Base-by-base conservation (phyloP, 306 rosid species). In the Cicer cuneatum region DNA sequence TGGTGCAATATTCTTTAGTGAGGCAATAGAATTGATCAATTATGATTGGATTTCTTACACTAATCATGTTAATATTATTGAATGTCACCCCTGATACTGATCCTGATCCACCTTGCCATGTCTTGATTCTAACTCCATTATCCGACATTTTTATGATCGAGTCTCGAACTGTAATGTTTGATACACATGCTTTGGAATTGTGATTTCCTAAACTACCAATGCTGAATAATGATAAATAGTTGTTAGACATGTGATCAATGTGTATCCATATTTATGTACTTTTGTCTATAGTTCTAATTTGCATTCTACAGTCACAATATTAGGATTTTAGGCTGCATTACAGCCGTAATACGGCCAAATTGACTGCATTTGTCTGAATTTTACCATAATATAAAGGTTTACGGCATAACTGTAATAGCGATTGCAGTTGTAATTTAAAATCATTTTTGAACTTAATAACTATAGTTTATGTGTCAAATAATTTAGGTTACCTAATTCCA, bases 71-170 rank as follows among this genome's bases (percentile, higher is more conserved):
- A 76, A 94, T 94, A 33, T 94, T 87, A 13, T 82, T 94, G 80
- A 94, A 94, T 79, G 83, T 87, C 38, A 94, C 84, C 37, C 93
- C 87, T 0, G 83, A 81, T 54, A 94, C 97, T 0, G 87, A 68
- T 66, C 98, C 97, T 14, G 88, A 94, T 71, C 98, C 97, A 6
- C 98, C 98, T 76, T 94, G 97, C 97, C 98, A 94, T 14, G 98
- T 94, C 89, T 94, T 94, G 80, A 94, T 91, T 73, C 97, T 82
- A 1, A 90, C 97, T 41, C 98, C 98, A 41, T 94, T 90, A 16
- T 85, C 87, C 5, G 98, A 59, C 47, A 14, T 39, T 68, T 84
- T 90, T 14, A 94, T 94, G 8, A 77, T 69, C 1, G 98, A 94
- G 80, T 94, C 98, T 59, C 89, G 76, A 15, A 94, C 96, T 1